A percentile compares a stretch with the other conserved stretches of the same genome.
phyloP scores from a whole-genome alignment of 306 rosid species.

The Comarum palustre region DNA sequence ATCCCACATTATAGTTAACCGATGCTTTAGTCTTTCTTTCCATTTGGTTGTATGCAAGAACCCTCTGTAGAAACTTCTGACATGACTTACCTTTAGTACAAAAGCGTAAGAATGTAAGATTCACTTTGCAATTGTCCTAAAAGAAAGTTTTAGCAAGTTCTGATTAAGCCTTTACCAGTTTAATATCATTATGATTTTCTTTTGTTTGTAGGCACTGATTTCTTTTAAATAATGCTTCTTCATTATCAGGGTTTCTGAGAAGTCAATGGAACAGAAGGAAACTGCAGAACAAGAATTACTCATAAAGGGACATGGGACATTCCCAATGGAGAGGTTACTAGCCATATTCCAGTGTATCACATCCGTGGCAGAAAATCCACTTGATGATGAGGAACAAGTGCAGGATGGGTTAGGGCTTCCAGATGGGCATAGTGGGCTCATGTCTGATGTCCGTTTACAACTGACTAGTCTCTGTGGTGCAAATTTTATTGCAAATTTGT shows the following conservation, averaged over 20 bases:
- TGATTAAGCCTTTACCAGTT: neutral
- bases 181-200: neutral
- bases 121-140: neutral
- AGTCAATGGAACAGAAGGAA: conserved; percentile 66
- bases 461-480: conserved; percentile 88
- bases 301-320: conserved; percentile 91
- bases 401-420: conserved; percentile 38
- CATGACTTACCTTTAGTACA: neutral
- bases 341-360: conserved; percentile 88
- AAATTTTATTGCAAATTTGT: conserved; percentile 64
- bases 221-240: conserved; percentile 22
- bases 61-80: neutral
- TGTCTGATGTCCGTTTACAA: conserved; percentile 80
- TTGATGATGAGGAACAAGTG: conserved; percentile 52
- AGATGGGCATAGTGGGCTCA: conserved; percentile 47
- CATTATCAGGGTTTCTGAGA: conserved; percentile 55
- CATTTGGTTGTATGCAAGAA: neutral
- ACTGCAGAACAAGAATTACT: conserved; percentile 68
- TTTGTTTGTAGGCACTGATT: neutral
- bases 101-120: neutral
- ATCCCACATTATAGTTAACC: neutral
- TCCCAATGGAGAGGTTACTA: conserved; percentile 84
- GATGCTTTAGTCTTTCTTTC: conserved; percentile 23
- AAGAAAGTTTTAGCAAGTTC: neutral
- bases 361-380: conserved; percentile 57